Evolutionary conservation across 495 filamentous ascomycete species (phyloP), one percentile per base, ranked within the genome.

Genomic region (Hypoxylon trugodes): DNA sequence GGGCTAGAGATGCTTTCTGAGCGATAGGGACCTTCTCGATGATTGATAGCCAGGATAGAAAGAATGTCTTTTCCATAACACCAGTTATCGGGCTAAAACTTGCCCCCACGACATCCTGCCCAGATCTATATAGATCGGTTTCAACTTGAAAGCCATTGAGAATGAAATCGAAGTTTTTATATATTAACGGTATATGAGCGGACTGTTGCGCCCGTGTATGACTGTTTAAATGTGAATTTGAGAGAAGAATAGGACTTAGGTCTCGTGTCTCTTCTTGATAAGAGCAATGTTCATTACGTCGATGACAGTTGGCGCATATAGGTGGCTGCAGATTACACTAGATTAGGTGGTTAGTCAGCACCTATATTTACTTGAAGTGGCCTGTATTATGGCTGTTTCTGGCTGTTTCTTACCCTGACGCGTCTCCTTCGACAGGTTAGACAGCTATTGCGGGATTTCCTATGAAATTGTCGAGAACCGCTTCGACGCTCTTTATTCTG

Each of bases 371-470:
- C n/a, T n/a, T n/a, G n/a, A n/a, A n/a, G n/a, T n/a, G n/a, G n/a
- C n/a, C n/a, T n/a, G 7, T 38, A 38, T 1, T 16, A 38, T 38
- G 36, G 19, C 9, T n/a, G 9, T 16, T 4, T n/a, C 9, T 4
- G 9, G 36, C 1, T 2, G 19, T 47, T 2, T 40, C 61, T 47
- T 48, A 71, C 66, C 12, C 40, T 54, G 16, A 71, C 66, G 32
- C 61, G 69, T 42, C 69, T 48, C 42, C 38, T 66, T 18, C 68
- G 68, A 35, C 69, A 71, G 32, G 50, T 49, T 12, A 56, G 16
- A 28, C 65, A 71, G 12, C 66, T 59, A 52, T 71, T 69, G 25
- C 66, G 60, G 18, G 69, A 66, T 46, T 66, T 71, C n/a, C 24
- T 55, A 40, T 69, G 69, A 46, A 65, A 69, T 15, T 60, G 42